phyloP scores from a whole-genome alignment of 1,139 yeast species.

The Pneumocystis oryctolagi region DNA sequence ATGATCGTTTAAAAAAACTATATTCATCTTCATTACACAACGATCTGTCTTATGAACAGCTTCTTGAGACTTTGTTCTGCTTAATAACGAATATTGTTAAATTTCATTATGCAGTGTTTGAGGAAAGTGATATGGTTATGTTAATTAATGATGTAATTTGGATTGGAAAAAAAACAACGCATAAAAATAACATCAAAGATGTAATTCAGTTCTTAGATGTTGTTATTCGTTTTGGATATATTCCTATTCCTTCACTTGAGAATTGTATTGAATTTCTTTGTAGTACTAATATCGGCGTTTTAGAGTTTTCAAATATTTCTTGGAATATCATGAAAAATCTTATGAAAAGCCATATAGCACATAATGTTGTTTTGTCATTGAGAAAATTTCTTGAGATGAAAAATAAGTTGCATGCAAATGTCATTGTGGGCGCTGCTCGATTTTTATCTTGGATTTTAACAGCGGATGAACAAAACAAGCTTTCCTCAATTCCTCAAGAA shows the following conservation, averaged over 20 bases:
- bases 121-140: constrained; percentile 27
- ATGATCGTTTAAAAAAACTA: neutral
- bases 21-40: neutral
- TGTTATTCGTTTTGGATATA: constrained; percentile 33
- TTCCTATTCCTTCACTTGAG: constrained; percentile 32
- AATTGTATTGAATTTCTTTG: constrained; percentile 36
- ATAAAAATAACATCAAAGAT: constrained; percentile 28
- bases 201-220: constrained; percentile 36
- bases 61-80: constrained; percentile 25
- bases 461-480: neutral
- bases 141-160: constrained; percentile 29
- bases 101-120: constrained; percentile 35
- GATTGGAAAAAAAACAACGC: constrained; percentile 33
- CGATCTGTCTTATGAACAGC: constrained; percentile 15
- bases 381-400: constrained; percentile 28
- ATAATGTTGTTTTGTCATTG: constrained; percentile 26
- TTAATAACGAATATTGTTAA: constrained; percentile 35
- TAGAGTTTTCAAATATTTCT: constrained; percentile 28
- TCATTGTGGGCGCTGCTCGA: constrained; percentile 36
- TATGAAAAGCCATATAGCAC: constrained; percentile 26
- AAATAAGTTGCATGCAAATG: constrained; percentile 20
- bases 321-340: constrained; percentile 30
- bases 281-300: constrained; percentile 31
- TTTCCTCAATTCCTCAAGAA: neutral
- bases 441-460: neutral